Evolutionary conservation across 257 asterid species (phyloP), one percentile per base, ranked within the genome.

Genomic region (Penstemon barbatus): DNA sequence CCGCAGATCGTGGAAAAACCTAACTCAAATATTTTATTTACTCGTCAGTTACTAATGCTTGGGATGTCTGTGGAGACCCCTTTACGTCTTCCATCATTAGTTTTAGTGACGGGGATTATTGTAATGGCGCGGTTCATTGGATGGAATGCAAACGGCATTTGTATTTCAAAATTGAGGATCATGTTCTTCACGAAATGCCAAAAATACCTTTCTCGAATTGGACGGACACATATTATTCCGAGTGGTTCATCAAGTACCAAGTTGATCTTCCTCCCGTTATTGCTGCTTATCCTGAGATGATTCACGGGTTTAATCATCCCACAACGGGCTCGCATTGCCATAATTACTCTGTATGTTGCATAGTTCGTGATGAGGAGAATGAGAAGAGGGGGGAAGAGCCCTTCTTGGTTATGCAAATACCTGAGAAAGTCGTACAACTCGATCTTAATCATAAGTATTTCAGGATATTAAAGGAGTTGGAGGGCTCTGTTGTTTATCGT

Each of bases 21-120:
- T 15, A 0, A 15, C 18, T 15, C 49, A 55, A 19, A 42, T 72
- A n/a, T 3, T 79, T 68, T 48, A 38, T 68, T 12, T 81, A 74
- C 72, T 75, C 85, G 18, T 72, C 83, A 0, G 72, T 77, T 10
- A 5, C 66, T 0, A 57, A 73, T 43, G 59, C 45, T n/a, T 81
- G 82, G 85, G 75, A 62, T 53, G 45, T 12, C 13, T 42, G 61
- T 7, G 75, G 76, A 4, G 65, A 19, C 4, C 42, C 49, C 4
- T 73, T 61, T 36, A 37, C 40, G 0, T 9, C 49, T 10, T n/a
- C 41, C 2, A 41, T 25, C 3, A 25, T 15, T 0, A 15, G 3
- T 13, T 74, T 60, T 13, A 37, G 19, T 4, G 52, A 50, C 3
- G 73, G 78, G 54, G 78, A 66, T 19, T 60, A 66, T 25, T 66